Conservation (phyloP, 441 rosid genomes). For the Theobroma grandiflorum region DNA sequence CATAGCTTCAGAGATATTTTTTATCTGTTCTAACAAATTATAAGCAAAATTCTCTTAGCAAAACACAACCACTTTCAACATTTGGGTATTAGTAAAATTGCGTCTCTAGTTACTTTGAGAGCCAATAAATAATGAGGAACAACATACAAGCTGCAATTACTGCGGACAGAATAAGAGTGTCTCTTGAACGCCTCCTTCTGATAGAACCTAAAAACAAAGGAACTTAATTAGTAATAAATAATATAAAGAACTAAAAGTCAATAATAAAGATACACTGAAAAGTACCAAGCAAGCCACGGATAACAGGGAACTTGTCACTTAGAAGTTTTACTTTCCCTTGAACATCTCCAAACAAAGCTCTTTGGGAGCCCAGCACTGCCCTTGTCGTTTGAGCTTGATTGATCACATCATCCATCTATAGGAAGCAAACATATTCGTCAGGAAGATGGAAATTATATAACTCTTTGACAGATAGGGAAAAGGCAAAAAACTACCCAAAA, state of each 20-base stretch:
- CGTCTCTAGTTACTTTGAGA: conserved; percentile 64
- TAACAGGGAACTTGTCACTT: conserved; percentile 83
- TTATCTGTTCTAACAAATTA: conserved; percentile 41
- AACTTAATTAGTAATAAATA: conserved; percentile 15
- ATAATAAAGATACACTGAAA: conserved; percentile 18
- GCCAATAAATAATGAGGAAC: conserved; percentile 95
- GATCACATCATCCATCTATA: conserved; percentile 94
- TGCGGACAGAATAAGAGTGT: conserved; percentile 87
- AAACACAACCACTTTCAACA: conserved; percentile 28
- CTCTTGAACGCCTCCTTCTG: conserved; percentile 81
- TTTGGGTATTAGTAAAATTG: conserved; percentile 18
- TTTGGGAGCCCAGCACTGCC: conserved; percentile 87
- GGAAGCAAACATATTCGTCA: conserved; percentile 28
- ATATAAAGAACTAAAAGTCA: not conserved
- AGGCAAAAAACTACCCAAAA: not conserved
- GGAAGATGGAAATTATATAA: conserved; percentile 22
- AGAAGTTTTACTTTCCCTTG: conserved; percentile 91
- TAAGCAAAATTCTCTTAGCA: conserved; percentile 42
- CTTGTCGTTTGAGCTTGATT: conserved; percentile 94
- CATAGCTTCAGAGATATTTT: conserved; percentile 29
- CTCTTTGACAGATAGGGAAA: not conserved
- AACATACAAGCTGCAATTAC: conserved; percentile 94
- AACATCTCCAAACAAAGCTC: conserved; percentile 87
- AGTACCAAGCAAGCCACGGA: conserved; percentile 91
- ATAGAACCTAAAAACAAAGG: conserved; percentile 68